phyloP scores from a whole-genome alignment of 78 protist genomes.

The Emiliania huxleyi region DNA sequence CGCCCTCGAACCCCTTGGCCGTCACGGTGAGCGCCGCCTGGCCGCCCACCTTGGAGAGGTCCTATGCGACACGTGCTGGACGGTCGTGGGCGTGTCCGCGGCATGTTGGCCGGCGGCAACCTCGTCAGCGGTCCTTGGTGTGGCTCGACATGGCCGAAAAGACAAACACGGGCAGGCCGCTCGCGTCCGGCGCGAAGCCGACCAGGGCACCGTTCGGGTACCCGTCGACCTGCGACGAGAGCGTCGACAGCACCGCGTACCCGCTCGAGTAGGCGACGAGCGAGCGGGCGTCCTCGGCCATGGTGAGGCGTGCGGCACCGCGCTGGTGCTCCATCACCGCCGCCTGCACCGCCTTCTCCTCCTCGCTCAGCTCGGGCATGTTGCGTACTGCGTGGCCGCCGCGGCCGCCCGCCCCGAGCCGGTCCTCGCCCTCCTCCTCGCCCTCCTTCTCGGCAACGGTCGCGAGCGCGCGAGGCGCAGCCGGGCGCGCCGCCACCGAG shows the following conservation, averaged over 20 bases:
- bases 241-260: background rate
- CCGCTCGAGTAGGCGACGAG: background rate
- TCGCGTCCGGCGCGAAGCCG: background rate
- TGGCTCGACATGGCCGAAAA: background rate
- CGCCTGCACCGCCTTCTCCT: background rate
- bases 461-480: no score
- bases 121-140: slow-evolving; percentile 6
- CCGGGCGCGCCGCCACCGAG: no score
- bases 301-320: background rate
- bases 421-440: background rate
- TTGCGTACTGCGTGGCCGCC: background rate
- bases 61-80: background rate
- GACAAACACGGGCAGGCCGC: background rate
- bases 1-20: background rate
- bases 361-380: background rate
- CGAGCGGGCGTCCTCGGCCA: slow-evolving; percentile 5
- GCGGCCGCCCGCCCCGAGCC: slow-evolving; percentile 9
- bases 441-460: no score
- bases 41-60: background rate
- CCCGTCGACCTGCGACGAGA: background rate
- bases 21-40: background rate
- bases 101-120: background rate
- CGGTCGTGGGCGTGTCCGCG: background rate
- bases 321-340: background rate
- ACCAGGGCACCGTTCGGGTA: background rate